Conservation (phyloP, 148 eudicot genomes). For the Rhododendron williamsianum region DNA sequence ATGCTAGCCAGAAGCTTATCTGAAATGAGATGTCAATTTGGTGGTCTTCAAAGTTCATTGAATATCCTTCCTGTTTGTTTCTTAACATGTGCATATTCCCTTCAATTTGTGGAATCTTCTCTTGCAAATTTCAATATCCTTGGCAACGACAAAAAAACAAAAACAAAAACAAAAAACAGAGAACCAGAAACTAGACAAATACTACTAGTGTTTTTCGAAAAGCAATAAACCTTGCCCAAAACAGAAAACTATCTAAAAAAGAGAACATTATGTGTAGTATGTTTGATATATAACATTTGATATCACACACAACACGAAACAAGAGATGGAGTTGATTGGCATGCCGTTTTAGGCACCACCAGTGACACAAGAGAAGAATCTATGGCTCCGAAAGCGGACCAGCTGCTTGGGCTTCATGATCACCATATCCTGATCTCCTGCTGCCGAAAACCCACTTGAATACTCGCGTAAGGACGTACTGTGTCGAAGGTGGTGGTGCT, state of each 20-base stretch:
- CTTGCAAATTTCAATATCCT: neutral
- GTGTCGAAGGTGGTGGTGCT: constrained; percentile 24
- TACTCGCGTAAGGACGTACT: constrained; percentile 18
- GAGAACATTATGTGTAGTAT: neutral
- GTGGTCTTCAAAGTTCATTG: neutral
- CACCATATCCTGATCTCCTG: neutral
- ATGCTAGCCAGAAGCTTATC: no score
- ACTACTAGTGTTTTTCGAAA: neutral
- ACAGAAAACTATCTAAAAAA: neutral
- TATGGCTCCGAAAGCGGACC: constrained; percentile 41
- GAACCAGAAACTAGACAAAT: neutral
- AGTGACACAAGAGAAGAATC: constrained; percentile 42
- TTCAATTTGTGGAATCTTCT: neutral
- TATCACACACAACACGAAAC: neutral
- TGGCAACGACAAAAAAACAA: neutral
- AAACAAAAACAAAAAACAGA: neutral
- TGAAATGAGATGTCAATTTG: no score
- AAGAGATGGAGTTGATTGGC: neutral
- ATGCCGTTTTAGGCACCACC: constrained; percentile 24
- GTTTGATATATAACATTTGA: neutral
- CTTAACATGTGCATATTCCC: neutral
- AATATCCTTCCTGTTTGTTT: neutral
- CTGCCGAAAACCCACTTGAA: neutral
- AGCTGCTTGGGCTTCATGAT: constrained; percentile 19
- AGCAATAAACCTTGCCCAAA: neutral